Base-by-base conservation (phyloP, 1,139 yeast genomes). In the Saccharomyces hybrid region DNA sequence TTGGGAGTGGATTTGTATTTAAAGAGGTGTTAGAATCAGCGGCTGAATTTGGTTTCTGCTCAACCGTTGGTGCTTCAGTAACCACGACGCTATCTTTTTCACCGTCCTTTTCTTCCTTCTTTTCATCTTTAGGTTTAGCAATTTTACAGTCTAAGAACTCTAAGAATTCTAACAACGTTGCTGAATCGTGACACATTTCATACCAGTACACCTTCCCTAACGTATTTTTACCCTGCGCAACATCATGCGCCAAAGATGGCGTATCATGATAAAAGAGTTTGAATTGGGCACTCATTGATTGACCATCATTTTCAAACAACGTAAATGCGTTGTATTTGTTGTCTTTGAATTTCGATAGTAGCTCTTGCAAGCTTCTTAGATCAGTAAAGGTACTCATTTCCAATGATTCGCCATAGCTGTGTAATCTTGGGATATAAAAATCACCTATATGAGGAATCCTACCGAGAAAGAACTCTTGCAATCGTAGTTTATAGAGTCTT, bases 391-490 rank as follows among this genome's bases (percentile, higher is more conserved):
- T 66, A 27, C 57, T 59, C 25, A 61, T 55, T 44, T 38, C 56
- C 54, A n/a, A 55, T 50, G 58, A 53, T 31, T 58, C 57, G 31
- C 66, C 65, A 55, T 68, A 68, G 2, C 69, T 58, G 48, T 63
- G 66, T 42, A 68, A 54, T 29, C 71, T 61, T 47, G 71, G 71
- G 14, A 68, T 44, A 53, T 67, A 68, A 46, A 68, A 68, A 56
- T 68, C 70, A 41, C 71, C 71, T 48, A 68, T 62, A 47, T 66
- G 68, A 3, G 70, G 71, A 5, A 68, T 61, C 54, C 70, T 62
- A 14, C 69, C 69, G 29, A 68, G 54, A 48, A 68, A 67, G 50
- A 66, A 68, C 50, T 68, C 71, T 32, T 64, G 64, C 14, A 62
- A 62, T 48, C 71, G 63, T 46, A 68, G 46, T 46, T 65, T 65